phyloP scores from a whole-genome alignment of 1,284 basidiomycete species.

The Irpex sp. region DNA sequence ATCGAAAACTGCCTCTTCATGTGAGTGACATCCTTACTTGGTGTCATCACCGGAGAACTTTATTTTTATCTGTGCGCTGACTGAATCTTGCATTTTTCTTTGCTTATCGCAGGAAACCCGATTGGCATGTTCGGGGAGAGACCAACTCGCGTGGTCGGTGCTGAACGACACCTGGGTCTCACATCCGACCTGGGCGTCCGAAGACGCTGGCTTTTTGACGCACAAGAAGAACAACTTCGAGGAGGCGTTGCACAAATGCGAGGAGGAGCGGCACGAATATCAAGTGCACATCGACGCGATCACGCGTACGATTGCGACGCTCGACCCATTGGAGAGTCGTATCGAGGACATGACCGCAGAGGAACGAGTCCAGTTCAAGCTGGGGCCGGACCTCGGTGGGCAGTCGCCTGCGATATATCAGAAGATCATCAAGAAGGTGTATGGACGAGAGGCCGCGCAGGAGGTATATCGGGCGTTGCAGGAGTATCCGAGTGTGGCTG shows the following conservation, averaged over 20 bases:
- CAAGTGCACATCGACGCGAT: slow-evolving; percentile 96
- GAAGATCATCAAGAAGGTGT: slow-evolving; percentile 93
- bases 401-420: slow-evolving; percentile 89
- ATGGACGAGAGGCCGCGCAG: slow-evolving; percentile 77
- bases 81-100: not conserved
- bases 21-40: slow-evolving; percentile 45
- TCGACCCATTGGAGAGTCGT: slow-evolving; percentile 87
- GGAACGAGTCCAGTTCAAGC: slow-evolving; percentile 80
- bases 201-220: slow-evolving; percentile 90
- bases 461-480: slow-evolving; percentile 92
- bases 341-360: slow-evolving; percentile 90
- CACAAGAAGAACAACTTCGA: slow-evolving; percentile 98
- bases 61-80: too few relatives aligned
- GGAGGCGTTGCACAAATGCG: slow-evolving; percentile 93
- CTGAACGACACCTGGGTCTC: slow-evolving; percentile 97
- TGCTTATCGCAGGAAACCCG: slow-evolving; percentile 67
- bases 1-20: slow-evolving; percentile 84
- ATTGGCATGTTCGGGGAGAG: slow-evolving; percentile 91
- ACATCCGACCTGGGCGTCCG: slow-evolving; percentile 97
- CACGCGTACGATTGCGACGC: slow-evolving; percentile 85
- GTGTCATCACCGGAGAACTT: too few relatives aligned
- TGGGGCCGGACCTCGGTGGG: slow-evolving; percentile 89
- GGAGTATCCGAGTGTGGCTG: slow-evolving; percentile 87
- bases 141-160: slow-evolving; percentile 94
- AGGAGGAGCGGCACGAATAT: slow-evolving; percentile 98